A percentile compares a stretch with the other conserved stretches of the same genome.
Evolutionary conservation across 108 stramenopile species (phyloP).

Genomic region (Fragilaria radians): DNA sequence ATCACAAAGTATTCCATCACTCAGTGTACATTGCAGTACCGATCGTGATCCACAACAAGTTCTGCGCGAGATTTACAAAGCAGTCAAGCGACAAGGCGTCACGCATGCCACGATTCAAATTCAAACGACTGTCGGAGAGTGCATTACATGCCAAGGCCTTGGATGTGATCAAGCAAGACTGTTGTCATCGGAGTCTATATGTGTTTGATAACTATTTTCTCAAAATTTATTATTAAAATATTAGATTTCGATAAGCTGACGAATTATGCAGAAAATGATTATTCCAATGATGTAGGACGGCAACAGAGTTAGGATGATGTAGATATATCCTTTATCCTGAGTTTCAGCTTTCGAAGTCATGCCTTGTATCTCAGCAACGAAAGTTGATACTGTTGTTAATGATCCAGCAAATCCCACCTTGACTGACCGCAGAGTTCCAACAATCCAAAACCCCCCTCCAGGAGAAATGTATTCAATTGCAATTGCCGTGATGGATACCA

Average conservation of each 20-base stretch:
- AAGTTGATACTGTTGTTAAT: slow-evolving; percentile 59
- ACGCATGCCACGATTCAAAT: slow-evolving; percentile 63
- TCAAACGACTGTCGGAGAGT: slow-evolving; percentile 29
- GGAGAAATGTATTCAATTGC: slow-evolving; percentile 10
- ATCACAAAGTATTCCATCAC: slow-evolving; percentile 40
- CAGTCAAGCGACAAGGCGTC: slow-evolving; percentile 24
- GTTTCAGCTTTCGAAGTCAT: not conserved
- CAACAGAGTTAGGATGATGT: slow-evolving; percentile 18
- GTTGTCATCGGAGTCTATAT: too few species aligned
- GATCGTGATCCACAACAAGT: not conserved
- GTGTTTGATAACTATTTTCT: too few species aligned
- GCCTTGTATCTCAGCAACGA: slow-evolving; percentile 41
- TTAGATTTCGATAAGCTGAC: slow-evolving; percentile 5
- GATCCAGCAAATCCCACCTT: slow-evolving; percentile 58
- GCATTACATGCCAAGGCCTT: slow-evolving; percentile 46
- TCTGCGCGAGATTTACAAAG: not conserved
- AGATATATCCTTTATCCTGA: slow-evolving; percentile 26
- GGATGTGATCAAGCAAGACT: too few species aligned
- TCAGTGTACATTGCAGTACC: slow-evolving; percentile 48
- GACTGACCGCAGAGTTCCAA: slow-evolving; percentile 28
- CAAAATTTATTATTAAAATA: too few species aligned
- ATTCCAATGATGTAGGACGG: slow-evolving; percentile 6
- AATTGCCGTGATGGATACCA: slow-evolving; percentile 27
- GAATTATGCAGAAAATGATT: slow-evolving; percentile 18
- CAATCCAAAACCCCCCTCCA: slow-evolving; percentile 19